Base-by-base conservation (phyloP, 208 protist species). In the Phytomonas francai region DNA sequence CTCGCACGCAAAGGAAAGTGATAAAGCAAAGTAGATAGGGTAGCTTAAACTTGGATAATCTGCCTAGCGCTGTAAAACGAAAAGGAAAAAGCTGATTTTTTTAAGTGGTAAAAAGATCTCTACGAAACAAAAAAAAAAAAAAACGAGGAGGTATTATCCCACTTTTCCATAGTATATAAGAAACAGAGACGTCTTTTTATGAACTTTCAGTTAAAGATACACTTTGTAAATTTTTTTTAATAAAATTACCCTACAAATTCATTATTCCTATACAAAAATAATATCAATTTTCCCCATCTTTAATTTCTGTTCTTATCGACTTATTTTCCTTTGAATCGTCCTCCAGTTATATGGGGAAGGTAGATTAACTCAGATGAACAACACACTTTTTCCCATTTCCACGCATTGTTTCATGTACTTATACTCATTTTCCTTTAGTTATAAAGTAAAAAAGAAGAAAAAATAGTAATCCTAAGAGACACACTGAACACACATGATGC, bases 41-140 rank as follows among this genome's bases (percentile, higher is more conserved):
- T 49, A 3, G 9, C 12, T 49, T 6, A 12, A 3, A 2, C 1
- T 49, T 49, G 2, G 39, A 49, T 49, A 22, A 49, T 19, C 12
- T 6, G 39, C 16, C 39, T 2, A 12, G 39, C 12, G 14, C 16
- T 6, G 39, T 59, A 59, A 2, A 6, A 30, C 54, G 2, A 71
- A 71, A 56, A 62, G 68, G 56, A 60, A 65, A 77, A 49, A 70
- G 25, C 45, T 22, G 54, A 59, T 19, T 22, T 51, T 9, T 59
- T 39, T 32, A 71, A 57, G 33, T 33, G 74, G 59, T 54, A 65
- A 67, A 63, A 54, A 39, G 33, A 30, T 64, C n/a, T 22, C 36
- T 65, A 57, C 57, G 33, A 68, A 62, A 62, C 32, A 62, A 54
- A 63, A 74, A 36, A 70, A 51, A 62, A 61, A 68, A 49, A 62